Evolutionary conservation across 805 yeast genomes (phyloP).

Genomic region (Ogataea trehalophila): DNA sequence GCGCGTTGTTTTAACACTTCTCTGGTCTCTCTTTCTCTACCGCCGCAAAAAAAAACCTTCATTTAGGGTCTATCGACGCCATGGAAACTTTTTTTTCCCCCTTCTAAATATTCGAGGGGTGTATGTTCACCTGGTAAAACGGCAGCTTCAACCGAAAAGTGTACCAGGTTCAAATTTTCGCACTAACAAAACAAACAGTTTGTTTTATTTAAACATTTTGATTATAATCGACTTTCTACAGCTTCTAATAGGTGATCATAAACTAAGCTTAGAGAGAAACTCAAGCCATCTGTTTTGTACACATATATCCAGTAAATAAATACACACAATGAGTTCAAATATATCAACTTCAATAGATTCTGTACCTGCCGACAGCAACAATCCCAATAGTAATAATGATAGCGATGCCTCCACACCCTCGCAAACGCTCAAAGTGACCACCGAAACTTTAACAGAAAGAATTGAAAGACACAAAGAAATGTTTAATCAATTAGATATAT

Average conservation of each 20-base stretch:
- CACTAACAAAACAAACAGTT: too few relatives aligned
- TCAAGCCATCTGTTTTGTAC: background rate
- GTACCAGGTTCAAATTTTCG: too few relatives aligned
- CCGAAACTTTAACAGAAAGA: slow-evolving; percentile 19
- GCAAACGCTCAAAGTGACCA: background rate
- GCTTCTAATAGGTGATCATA: too few relatives aligned
- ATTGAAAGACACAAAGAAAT: slow-evolving; percentile 34
- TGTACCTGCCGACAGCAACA: background rate
- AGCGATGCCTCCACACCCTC: background rate
- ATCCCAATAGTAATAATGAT: background rate
- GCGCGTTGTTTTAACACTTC: background rate
- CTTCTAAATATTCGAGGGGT: too few relatives aligned
- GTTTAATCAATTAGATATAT: slow-evolving; percentile 40
- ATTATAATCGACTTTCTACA: too few relatives aligned
- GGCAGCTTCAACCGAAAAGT: too few relatives aligned
- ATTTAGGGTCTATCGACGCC: background rate
- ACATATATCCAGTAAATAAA: background rate
- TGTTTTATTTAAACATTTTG: too few relatives aligned
- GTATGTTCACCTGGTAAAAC: too few relatives aligned
- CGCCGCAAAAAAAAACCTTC: background rate
- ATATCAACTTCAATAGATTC: background rate
- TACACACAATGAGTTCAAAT: background rate
- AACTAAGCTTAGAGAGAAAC: background rate
- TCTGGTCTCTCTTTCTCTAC: background rate
- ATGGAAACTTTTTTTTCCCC: background rate